Conservation (phyloP, 306 rosid genomes). For the Trifolium pratense region DNA sequence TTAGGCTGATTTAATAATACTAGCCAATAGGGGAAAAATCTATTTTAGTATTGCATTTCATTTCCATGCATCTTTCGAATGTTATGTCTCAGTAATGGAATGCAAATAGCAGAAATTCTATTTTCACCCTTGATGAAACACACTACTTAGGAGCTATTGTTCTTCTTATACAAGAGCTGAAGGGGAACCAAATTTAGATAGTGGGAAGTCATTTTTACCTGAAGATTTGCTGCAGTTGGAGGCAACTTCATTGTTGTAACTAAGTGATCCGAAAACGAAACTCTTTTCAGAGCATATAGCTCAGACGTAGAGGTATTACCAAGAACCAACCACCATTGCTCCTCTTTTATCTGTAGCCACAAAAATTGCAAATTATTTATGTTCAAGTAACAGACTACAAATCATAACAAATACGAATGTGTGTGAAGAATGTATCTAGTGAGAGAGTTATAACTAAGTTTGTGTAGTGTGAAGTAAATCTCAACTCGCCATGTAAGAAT, state of each 20-base stretch:
- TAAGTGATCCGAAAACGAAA: conserved; percentile 75
- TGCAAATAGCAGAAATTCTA: conserved; percentile 2
- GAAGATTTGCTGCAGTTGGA: conserved; percentile 41
- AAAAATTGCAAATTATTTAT: conserved; percentile 24
- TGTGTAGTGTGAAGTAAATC: neutral
- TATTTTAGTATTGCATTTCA: no score
- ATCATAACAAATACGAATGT: neutral
- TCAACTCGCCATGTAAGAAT: neutral
- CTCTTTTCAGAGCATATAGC: conserved; percentile 78
- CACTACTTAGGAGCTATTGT: neutral
- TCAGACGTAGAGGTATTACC: conserved; percentile 78
- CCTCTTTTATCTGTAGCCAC: conserved; percentile 76
- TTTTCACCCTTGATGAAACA: neutral
- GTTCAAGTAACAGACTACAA: conserved; percentile 15
- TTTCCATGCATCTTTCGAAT: no score
- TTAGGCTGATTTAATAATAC: neutral
- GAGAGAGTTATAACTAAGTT: neutral
- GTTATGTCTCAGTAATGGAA: neutral
- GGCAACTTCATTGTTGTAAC: conserved; percentile 86
- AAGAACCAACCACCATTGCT: conserved; percentile 97
- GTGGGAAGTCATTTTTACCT: conserved; percentile 55
- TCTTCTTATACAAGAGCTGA: conserved; percentile 21
- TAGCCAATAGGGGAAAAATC: no score
- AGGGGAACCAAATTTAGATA: conserved; percentile 17
- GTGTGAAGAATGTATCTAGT: neutral